Evolutionary conservation across 306 rosid species (phyloP), one percentile per base, ranked within the genome.

Genomic region (Quillaja saponaria): DNA sequence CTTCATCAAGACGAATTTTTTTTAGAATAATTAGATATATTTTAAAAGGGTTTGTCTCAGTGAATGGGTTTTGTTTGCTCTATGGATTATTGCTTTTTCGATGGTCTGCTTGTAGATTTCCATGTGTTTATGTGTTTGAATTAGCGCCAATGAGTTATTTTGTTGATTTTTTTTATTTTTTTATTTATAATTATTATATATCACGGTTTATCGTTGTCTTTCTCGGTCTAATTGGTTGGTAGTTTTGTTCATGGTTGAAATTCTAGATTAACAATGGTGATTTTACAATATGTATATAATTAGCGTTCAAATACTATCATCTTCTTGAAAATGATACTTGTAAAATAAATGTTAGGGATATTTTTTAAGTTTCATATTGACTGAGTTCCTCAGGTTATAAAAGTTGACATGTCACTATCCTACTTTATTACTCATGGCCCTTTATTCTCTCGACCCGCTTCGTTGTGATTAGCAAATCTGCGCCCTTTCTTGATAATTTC

Each of bases 51-150:
- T 12, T 42, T 42, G 17, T 42, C 13, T 21, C 0, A 5, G 11
- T 42, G 19, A 12, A 49, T 62, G 55, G 57, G 79, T 46, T 67
- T 35, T 35, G 8, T 39, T 44, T 11, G 31, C 11, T 14, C 56
- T 50, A 33, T 15, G 12, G 59, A 42, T 9, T 15, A 25, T 41
- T 28, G 28, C 4, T 13, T 41, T 13, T 57, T 37, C 46, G 35
- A 55, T 39, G 16, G 4, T 58, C 21, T 59, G 40, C 15, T 13
- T 45, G 49, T 41, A 45, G 20, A 44, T 18, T 46, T 45, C 34
- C 4, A 1, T 17, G 53, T 48, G 53, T 11, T 19, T n/a, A n/a
- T 14, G 25, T 25, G 40, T 39, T 13, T 28, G 45, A 41, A 13
- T n/a, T n/a, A n/a, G n/a, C n/a, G 16, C n/a, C 10, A 25, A 18